Conservation (phyloP, 371 early-diverging fungal genomes). For the Dichotomocladium elegans region DNA sequence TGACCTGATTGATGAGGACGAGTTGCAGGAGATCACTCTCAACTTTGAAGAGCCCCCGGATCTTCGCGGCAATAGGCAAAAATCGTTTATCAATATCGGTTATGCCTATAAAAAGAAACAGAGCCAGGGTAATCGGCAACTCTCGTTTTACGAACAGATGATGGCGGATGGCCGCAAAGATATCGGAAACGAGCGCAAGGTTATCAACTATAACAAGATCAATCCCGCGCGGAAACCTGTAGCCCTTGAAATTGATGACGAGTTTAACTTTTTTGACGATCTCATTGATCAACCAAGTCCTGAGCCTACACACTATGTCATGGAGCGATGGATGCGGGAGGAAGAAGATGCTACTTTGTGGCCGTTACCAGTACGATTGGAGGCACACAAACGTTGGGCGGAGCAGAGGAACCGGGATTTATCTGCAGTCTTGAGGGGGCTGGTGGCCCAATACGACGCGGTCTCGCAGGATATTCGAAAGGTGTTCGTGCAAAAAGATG, state of each 20-base stretch:
- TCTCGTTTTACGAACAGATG: neutral
- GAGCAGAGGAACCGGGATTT: constrained; percentile 28
- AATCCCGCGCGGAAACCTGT: neutral
- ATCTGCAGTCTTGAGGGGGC: constrained; percentile 16
- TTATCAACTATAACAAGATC: constrained; percentile 38
- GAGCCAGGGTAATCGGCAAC: neutral
- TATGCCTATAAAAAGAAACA: constrained; percentile 17
- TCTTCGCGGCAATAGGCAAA: constrained; percentile 15
- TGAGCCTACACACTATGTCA: constrained; percentile 13
- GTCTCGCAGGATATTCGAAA: constrained; percentile 42
- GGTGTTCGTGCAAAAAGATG: constrained; percentile 34
- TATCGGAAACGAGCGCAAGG: constrained; percentile 15
- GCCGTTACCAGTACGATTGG: constrained; percentile 48
- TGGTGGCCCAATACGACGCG: constrained; percentile 33
- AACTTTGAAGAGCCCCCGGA: constrained; percentile 46
- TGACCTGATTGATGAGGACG: constrained; percentile 54
- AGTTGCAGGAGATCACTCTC: constrained; percentile 38
- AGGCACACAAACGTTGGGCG: constrained; percentile 58
- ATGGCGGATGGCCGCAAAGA: neutral
- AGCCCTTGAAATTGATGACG: neutral
- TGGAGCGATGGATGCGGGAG: constrained; percentile 40
- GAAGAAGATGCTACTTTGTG: constrained; percentile 49
- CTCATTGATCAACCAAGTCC: neutral
- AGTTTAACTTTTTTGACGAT: constrained; percentile 32
- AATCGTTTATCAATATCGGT: constrained; percentile 37